Evolutionary conservation across 768 basidiomycete genomes (phyloP).

Genomic region (Brasilioporus rufonigricans): DNA sequence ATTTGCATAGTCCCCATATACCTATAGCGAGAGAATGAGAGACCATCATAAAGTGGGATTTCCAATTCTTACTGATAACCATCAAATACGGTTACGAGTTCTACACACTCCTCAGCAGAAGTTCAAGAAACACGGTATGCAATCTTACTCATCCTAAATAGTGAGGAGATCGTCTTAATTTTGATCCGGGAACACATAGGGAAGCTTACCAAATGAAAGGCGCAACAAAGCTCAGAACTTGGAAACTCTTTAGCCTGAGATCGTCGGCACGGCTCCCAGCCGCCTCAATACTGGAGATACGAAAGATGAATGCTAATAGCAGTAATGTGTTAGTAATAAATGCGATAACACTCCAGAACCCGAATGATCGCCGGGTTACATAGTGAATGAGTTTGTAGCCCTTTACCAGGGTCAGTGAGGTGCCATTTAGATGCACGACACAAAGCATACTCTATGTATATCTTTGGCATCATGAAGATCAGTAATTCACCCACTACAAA

Average conservation of each 20-base stretch:
- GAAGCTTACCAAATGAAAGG: slow-evolving; percentile 78
- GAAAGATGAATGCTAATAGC: slow-evolving; percentile 68
- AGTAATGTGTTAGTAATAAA: slow-evolving; percentile 74
- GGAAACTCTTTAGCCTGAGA: slow-evolving; percentile 72
- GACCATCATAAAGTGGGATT: neutral
- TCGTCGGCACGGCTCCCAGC: slow-evolving; percentile 34
- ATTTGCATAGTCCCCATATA: slow-evolving; percentile 94
- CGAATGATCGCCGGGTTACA: slow-evolving; percentile 77
- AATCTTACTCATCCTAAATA: slow-evolving; percentile 74
- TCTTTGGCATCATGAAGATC: slow-evolving; percentile 18
- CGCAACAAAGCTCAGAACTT: slow-evolving; percentile 82
- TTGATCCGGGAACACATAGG: neutral
- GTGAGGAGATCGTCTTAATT: neutral
- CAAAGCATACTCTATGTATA: slow-evolving; percentile 20
- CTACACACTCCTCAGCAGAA: slow-evolving; percentile 35
- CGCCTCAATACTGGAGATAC: slow-evolving; percentile 53
- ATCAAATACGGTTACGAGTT: slow-evolving; percentile 77
- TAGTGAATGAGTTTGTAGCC: slow-evolving; percentile 69
- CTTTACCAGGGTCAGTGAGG: slow-evolving; percentile 35
- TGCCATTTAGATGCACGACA: neutral
- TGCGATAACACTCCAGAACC: slow-evolving; percentile 73
- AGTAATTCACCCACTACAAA: slow-evolving; percentile 38
- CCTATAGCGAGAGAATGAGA: slow-evolving; percentile 32
- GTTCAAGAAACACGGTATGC: neutral
- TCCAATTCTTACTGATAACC: slow-evolving; percentile 60